Conservation (phyloP, 345 rosid species). For the Balakata baccata region DNA sequence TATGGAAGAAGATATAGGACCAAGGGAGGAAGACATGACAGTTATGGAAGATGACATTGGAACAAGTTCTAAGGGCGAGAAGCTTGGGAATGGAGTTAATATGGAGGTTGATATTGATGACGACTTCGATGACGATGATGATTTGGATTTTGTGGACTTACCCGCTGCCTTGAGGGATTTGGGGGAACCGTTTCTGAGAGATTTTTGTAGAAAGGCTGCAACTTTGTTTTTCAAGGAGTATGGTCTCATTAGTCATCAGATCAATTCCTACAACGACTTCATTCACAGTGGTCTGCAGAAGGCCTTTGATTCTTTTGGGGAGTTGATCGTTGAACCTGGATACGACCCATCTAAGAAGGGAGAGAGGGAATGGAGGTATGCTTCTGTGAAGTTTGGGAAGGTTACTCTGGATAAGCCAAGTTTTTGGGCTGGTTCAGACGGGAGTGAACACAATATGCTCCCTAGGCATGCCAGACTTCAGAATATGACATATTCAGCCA, state of each 20-base stretch:
- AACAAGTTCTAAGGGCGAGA: constrained; percentile 24
- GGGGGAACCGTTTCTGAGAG: constrained; percentile 45
- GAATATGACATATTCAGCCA: constrained; percentile 80
- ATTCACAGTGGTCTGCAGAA: constrained; percentile 59
- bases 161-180: constrained; percentile 30
- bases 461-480: constrained; percentile 87
- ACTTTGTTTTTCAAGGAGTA: constrained; percentile 58
- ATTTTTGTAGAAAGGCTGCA: constrained; percentile 61
- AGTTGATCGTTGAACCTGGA: constrained; percentile 57
- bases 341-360: constrained; percentile 68
- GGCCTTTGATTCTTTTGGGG: constrained; percentile 62
- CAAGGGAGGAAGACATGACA: not conserved
- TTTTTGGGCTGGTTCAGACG: constrained; percentile 40
- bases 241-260: constrained; percentile 80
- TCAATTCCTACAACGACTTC: constrained; percentile 74
- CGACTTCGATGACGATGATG: constrained; percentile 20
- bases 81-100: constrained; percentile 17
- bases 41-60: constrained; percentile 4
- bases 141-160: constrained; percentile 26
- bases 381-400: constrained; percentile 57
- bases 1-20: not conserved
- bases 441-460: constrained; percentile 43
- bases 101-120: constrained; percentile 12
- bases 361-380: constrained; percentile 57
- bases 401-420: constrained; percentile 56